Evolutionary conservation across 1,284 basidiomycete genomes (phyloP).

Genomic region (Schizophyllum amplum): DNA sequence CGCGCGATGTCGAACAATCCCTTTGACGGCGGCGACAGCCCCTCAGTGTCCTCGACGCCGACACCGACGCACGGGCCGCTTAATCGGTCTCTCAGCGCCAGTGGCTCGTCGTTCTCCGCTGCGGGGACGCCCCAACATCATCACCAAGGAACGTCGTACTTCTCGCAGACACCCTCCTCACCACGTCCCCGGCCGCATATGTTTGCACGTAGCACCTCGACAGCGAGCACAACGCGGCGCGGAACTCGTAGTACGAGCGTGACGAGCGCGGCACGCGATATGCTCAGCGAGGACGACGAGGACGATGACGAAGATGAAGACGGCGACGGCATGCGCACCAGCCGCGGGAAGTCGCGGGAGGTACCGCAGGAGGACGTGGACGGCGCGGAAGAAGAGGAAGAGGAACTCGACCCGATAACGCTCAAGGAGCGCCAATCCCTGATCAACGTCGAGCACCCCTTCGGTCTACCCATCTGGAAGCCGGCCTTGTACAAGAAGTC

Average conservation of each 20-base stretch:
- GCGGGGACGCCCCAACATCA: conserved; percentile 54
- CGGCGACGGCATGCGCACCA: conserved; percentile 15
- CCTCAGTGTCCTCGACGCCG: conserved; percentile 27
- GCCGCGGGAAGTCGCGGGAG: conserved; percentile 5
- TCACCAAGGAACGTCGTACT: conserved; percentile 62
- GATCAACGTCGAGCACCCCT: conserved; percentile 98
- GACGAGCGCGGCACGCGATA: conserved; percentile 46
- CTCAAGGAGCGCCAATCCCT: conserved; percentile 95
- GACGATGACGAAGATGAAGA: conserved; percentile 18
- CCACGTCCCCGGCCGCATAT: conserved; percentile 23
- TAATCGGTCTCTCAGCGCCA: conserved; percentile 42
- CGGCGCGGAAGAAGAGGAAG: conserved; percentile 29
- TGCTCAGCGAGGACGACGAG: conserved; percentile 39
- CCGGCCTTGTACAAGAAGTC: conserved; percentile 98
- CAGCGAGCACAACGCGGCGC: conserved; percentile 33
- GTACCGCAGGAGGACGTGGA: conserved; percentile 19
- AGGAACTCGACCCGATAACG: conserved; percentile 85
- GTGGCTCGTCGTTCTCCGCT: conserved; percentile 43
- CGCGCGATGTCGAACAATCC: not conserved
- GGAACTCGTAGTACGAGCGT: conserved; percentile 52
- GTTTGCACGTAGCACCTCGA: conserved; percentile 39
- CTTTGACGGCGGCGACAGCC: not conserved
- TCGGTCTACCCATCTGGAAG: conserved; percentile 99
- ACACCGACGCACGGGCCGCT: conserved; percentile 30
- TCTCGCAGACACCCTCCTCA: conserved; percentile 31